Evolutionary conservation across 2,329 filamentous ascomycete species (phyloP).

Genomic region (Epichloe sibirici): DNA sequence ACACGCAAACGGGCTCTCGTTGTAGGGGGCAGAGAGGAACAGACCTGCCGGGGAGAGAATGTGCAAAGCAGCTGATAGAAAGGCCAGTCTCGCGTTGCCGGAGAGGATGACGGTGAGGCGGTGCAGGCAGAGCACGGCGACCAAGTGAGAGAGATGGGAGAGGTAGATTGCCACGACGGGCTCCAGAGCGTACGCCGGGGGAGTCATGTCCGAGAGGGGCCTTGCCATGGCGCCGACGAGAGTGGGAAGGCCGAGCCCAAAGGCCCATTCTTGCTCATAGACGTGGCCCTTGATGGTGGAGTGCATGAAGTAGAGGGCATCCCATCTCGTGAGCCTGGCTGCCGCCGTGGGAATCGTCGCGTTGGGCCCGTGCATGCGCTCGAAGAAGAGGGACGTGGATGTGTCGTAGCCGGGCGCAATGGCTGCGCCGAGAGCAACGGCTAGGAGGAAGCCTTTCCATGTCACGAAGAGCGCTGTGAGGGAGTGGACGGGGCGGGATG

Average conservation of each 20-base stretch:
- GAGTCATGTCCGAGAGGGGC: slow-evolving; percentile 15
- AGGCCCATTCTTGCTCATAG: slow-evolving; percentile 81
- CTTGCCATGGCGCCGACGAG: slow-evolving; percentile 23
- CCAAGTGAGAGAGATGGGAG: slow-evolving; percentile 62
- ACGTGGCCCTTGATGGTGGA: slow-evolving; percentile 50
- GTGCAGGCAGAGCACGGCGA: slow-evolving; percentile 63
- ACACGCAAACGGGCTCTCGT: slow-evolving; percentile 67
- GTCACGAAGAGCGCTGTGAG: slow-evolving; percentile 33
- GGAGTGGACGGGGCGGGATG: background rate
- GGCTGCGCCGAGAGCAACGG: slow-evolving; percentile 40
- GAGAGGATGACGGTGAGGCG: slow-evolving; percentile 48
- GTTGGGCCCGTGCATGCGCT: slow-evolving; percentile 19
- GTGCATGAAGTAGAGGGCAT: slow-evolving; percentile 65
- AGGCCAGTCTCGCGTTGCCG: slow-evolving; percentile 40
- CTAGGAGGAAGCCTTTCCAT: slow-evolving; percentile 59
- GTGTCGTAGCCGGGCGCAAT: slow-evolving; percentile 63
- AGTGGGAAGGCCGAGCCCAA: slow-evolving; percentile 41
- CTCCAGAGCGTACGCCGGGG: slow-evolving; percentile 17
- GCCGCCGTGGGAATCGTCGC: slow-evolving; percentile 33
- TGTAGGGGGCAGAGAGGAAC: slow-evolving; percentile 79
- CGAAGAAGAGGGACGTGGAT: slow-evolving; percentile 45
- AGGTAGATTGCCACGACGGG: slow-evolving; percentile 49
- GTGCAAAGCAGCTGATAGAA: slow-evolving; percentile 62
- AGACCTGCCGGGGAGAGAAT: slow-evolving; percentile 77
- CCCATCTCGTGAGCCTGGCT: slow-evolving; percentile 60